Conservation (phyloP, 495 filamentous ascomycete species). For the Aspergillus steynii region DNA sequence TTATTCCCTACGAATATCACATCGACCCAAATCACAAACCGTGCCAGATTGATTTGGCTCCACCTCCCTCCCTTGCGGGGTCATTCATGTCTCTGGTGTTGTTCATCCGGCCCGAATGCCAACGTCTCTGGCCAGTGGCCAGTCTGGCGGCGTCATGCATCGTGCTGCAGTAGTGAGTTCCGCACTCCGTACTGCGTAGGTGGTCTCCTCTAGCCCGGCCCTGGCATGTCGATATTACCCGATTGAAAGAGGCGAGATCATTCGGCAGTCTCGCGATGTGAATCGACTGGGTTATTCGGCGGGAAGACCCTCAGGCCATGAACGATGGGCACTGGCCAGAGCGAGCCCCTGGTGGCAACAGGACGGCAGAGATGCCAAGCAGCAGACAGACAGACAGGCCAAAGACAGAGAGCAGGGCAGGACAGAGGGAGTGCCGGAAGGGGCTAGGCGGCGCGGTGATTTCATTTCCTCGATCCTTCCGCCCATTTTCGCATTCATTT, state of each 20-base stretch:
- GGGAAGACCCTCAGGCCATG: neutral
- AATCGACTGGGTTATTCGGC: neutral
- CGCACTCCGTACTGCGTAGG: neutral
- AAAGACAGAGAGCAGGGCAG: slow-evolving; percentile 12
- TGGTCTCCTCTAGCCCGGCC: neutral
- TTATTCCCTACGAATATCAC: neutral
- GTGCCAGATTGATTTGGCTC: slow-evolving; percentile 7
- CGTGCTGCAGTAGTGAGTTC: neutral
- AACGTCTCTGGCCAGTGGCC: neutral
- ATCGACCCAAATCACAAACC: neutral
- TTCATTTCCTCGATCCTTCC: neutral
- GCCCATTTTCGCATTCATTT: neutral
- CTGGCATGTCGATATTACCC: slow-evolving; percentile 7
- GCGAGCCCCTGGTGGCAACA: slow-evolving; percentile 17
- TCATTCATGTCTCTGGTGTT: neutral
- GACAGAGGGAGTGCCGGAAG: neutral
- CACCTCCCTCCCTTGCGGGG: slow-evolving; percentile 8
- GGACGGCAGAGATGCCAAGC: slow-evolving; percentile 8
- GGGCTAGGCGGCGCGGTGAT: neutral
- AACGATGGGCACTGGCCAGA: slow-evolving; percentile 5
- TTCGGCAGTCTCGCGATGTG: neutral
- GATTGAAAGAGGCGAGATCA: neutral
- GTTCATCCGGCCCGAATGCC: neutral
- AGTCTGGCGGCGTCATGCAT: neutral
- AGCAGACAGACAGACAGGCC: slow-evolving; percentile 16